Conservation (phyloP, 2,329 filamentous ascomycete species). For the Fusarium newnesense region DNA sequence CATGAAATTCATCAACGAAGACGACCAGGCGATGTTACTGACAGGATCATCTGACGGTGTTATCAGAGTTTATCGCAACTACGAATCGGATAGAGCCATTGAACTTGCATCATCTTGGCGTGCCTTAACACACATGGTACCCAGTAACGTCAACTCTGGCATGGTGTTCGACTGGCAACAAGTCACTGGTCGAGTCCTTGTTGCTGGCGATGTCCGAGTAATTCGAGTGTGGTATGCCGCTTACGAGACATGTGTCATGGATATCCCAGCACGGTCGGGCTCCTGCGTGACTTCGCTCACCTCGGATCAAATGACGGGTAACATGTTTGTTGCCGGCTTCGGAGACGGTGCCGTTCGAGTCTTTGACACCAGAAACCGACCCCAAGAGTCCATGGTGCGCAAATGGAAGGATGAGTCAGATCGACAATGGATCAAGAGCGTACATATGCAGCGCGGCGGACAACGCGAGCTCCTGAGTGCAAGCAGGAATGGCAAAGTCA, state of each 20-base stretch:
- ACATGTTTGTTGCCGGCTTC: constrained; percentile 95
- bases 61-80: constrained; percentile 91
- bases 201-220: constrained; percentile 93
- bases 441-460: constrained; percentile 96
- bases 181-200: constrained; percentile 93
- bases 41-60: constrained; percentile 96
- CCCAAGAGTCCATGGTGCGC: constrained; percentile 91
- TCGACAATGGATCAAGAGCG: constrained; percentile 92
- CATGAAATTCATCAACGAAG: constrained; percentile 97
- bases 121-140: constrained; percentile 91
- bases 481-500: constrained; percentile 91
- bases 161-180: constrained; percentile 99
- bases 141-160: constrained; percentile 92
- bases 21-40: constrained; percentile 94
- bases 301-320: constrained; percentile 96
- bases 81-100: constrained; percentile 79
- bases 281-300: constrained; percentile 96
- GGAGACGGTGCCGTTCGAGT: constrained; percentile 94
- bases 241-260: constrained; percentile 89
- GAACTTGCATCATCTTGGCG: constrained; percentile 92
- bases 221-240: constrained; percentile 97
- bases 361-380: constrained; percentile 87
- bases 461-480: constrained; percentile 91
- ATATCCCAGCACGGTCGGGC: constrained; percentile 93
- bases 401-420: constrained; percentile 92